These are phyloP conservation scores for Cystofilobasidium bisporidii DNA, from an alignment of 768 basidiomycete species.

Conservation along the genomic window DNA sequence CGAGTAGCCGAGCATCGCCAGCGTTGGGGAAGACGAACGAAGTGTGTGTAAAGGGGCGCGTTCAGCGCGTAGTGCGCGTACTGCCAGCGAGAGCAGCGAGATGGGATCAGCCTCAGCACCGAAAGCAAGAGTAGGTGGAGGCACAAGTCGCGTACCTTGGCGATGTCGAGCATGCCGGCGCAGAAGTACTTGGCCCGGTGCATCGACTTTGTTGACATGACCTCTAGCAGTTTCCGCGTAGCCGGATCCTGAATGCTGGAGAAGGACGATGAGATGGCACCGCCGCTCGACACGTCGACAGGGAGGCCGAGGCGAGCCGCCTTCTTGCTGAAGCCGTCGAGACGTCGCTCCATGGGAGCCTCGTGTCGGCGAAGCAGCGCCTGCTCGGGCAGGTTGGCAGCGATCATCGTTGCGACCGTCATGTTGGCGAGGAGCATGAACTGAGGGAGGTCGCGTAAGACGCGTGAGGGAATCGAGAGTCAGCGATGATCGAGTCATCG, in stretches of 20 bases:
- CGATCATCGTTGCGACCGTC: conserved; percentile 82
- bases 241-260: conserved; percentile 61
- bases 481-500: too few species aligned
- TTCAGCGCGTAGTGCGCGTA: conserved; percentile 88
- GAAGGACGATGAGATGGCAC: conserved; percentile 74
- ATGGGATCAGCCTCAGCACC: background rate
- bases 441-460: conserved; percentile 41
- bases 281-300: conserved; percentile 69
- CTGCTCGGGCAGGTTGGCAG: conserved; percentile 89
- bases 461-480: too few species aligned
- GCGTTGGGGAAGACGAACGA: conserved; percentile 31
- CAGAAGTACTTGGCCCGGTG: conserved; percentile 97
- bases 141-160: conserved; percentile 46
- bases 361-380: conserved; percentile 94
- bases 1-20: conserved; percentile 57
- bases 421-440: conserved; percentile 92
- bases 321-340: conserved; percentile 68
- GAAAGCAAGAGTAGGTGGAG: background rate
- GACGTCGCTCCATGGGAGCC: conserved; percentile 76
- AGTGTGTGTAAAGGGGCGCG: conserved; percentile 70
- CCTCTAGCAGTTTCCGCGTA: conserved; percentile 65
- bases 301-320: conserved; percentile 72
- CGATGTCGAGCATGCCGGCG: conserved; percentile 96
- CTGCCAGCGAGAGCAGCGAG: conserved; percentile 23
- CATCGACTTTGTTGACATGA: conserved; percentile 83